Evolutionary conservation across 73 alveolate species (phyloP).

Genomic region (Stentor coeruleus): DNA sequence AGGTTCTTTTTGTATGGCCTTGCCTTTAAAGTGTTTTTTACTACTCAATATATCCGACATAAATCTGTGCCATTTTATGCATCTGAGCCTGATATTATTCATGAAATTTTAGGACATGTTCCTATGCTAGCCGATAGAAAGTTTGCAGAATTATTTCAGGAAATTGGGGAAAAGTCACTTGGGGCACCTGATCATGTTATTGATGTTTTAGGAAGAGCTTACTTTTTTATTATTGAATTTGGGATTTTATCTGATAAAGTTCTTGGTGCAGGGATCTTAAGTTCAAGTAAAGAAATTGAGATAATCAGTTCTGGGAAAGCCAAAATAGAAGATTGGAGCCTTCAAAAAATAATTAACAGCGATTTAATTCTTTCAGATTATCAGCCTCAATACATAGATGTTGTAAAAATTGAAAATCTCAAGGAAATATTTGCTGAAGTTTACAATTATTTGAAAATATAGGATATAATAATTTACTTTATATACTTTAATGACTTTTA

Average conservation of each 20-base stretch:
- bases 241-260: not conserved
- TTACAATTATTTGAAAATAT: too few relatives aligned
- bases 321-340: not conserved
- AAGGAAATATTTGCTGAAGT: too few relatives aligned
- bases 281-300: not conserved
- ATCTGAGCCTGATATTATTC: not conserved
- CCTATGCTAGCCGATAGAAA: slow-evolving; percentile 40
- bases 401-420: too few relatives aligned
- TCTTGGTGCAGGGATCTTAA: not conserved
- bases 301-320: not conserved
- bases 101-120: slow-evolving; percentile 44
- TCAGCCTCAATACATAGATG: too few relatives aligned
- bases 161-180: slow-evolving; percentile 42
- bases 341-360: not conserved
- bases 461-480: too few relatives aligned
- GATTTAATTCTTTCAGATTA: too few relatives aligned
- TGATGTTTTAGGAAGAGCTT: slow-evolving; percentile 27
- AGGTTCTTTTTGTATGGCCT: not conserved
- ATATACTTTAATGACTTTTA: too few relatives aligned
- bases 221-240: not conserved
- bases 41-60: not conserved
- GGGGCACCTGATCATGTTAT: slow-evolving; percentile 39
- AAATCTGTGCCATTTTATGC: not conserved
- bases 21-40: not conserved
- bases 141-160: slow-evolving; percentile 39